Percentiles rank a stretch among this genome's conserved stretches.
These are phyloP conservation scores for Jatropha curcas DNA, from an alignment of 345 rosid species.

Conservation along the genomic window DNA sequence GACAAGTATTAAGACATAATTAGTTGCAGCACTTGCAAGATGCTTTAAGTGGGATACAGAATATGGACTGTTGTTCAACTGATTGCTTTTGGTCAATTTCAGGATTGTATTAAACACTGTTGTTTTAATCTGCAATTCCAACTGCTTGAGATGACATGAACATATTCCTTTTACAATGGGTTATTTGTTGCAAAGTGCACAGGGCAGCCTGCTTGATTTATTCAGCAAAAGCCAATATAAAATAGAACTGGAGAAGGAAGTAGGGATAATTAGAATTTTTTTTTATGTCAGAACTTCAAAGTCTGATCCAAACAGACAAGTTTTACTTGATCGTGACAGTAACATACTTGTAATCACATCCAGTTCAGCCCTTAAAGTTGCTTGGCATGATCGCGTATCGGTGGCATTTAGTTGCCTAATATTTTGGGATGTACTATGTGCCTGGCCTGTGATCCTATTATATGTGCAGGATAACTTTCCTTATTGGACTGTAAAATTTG, in stretches of 20 bases:
- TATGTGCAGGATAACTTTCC: neutral
- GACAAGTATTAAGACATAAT: neutral
- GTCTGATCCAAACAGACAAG: neutral
- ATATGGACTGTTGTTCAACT: neutral
- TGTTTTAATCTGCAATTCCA: neutral
- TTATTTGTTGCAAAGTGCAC: neutral
- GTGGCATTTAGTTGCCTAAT: neutral
- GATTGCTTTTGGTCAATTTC: neutral
- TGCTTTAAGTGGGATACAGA: neutral
- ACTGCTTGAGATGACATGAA: neutral
- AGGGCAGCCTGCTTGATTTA: neutral
- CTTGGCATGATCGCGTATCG: neutral
- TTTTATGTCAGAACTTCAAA: neutral
- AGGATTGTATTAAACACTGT: neutral
- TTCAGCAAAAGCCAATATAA: neutral
- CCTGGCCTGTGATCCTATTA: neutral
- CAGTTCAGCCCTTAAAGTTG: neutral
- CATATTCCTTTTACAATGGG: neutral
- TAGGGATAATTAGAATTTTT: neutral
- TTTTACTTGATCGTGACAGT: neutral
- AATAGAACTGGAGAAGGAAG: neutral
- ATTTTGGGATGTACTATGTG: neutral
- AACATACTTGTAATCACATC: neutral
- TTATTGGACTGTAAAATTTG: neutral
- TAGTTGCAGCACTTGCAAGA: neutral